Percentiles rank a stretch among this genome's conserved stretches.
These are phyloP conservation scores for Phialophora tarda DNA, from an alignment of 2,329 filamentous ascomycete species.

Conservation along the genomic window DNA sequence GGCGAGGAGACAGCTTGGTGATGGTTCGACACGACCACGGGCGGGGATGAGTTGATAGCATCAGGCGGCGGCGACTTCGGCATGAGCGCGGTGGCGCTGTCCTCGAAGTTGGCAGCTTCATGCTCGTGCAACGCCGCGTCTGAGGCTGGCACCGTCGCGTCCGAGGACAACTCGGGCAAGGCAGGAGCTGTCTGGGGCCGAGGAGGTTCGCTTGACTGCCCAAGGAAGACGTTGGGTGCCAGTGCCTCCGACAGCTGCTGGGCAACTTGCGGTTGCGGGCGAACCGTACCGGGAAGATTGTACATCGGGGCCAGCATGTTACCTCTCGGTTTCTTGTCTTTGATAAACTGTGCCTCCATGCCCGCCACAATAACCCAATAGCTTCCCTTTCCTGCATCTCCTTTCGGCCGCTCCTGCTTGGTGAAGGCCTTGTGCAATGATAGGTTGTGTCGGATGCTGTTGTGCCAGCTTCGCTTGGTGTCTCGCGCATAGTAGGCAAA, in stretches of 20 bases:
- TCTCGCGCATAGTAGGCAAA: conserved; percentile 88
- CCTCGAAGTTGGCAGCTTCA: conserved; percentile 52
- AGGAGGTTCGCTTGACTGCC: conserved; percentile 44
- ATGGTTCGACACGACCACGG: conserved; percentile 66
- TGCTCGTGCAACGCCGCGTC: conserved; percentile 66
- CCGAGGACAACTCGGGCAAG: conserved; percentile 69
- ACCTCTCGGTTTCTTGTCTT: conserved; percentile 68
- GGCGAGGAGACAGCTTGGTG: conserved; percentile 74
- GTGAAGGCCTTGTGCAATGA: conserved; percentile 96
- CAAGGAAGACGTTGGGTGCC: conserved; percentile 39
- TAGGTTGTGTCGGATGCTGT: conserved; percentile 97
- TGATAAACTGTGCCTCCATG: conserved; percentile 86
- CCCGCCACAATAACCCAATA: conserved; percentile 96
- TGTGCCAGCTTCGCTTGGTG: conserved; percentile 81
- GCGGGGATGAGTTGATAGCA: conserved; percentile 86
- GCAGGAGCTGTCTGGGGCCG: conserved; percentile 38
- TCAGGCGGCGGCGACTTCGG: conserved; percentile 57
- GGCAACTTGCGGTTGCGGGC: conserved; percentile 31
- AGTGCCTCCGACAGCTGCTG: conserved; percentile 36
- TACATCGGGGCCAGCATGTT: conserved; percentile 49
- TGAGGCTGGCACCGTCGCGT: conserved; percentile 76
- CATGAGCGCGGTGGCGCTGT: conserved; percentile 41
- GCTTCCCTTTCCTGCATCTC: conserved; percentile 95
- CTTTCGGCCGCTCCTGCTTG: conserved; percentile 94
- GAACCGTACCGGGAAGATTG: conserved; percentile 45